Conservation (phyloP, 306 rosid genomes). For the Vachellia collinsii region DNA sequence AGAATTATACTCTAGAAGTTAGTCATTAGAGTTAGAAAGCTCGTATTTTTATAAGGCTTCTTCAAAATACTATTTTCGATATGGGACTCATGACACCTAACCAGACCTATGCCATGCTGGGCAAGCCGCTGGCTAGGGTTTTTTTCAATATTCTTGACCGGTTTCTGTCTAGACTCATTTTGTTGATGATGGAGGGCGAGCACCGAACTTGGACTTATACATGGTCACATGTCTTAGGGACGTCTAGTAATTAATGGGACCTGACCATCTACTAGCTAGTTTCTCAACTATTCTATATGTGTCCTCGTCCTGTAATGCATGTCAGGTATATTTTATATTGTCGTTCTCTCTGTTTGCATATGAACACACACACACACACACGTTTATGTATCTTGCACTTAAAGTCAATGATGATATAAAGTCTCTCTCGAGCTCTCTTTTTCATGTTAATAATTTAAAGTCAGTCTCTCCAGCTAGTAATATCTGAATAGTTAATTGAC, state of each 20-base stretch:
- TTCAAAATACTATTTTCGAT: too few species aligned
- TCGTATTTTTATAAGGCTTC: too few species aligned
- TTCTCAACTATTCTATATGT: background rate
- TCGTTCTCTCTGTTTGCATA: constrained; percentile 12
- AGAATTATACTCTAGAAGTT: too few species aligned
- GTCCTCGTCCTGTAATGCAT: background rate
- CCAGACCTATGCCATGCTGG: background rate
- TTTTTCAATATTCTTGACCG: background rate
- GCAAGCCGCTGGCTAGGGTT: background rate
- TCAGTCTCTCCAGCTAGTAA: background rate
- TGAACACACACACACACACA: background rate
- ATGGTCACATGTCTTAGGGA: constrained; percentile 18
- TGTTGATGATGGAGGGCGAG: background rate
- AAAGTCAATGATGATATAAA: background rate
- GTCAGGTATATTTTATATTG: background rate
- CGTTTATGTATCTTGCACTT: background rate
- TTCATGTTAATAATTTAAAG: background rate
- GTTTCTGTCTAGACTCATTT: background rate
- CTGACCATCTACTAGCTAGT: background rate
- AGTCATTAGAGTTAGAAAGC: too few species aligned
- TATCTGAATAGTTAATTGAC: background rate
- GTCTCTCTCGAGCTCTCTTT: background rate
- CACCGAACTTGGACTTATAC: constrained; percentile 9
- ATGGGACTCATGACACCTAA: too few species aligned
- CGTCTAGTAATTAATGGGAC: constrained; percentile 5